Evolutionary conservation across 108 stramenopile species (phyloP).

Genomic region (Cyclotella baltica): DNA sequence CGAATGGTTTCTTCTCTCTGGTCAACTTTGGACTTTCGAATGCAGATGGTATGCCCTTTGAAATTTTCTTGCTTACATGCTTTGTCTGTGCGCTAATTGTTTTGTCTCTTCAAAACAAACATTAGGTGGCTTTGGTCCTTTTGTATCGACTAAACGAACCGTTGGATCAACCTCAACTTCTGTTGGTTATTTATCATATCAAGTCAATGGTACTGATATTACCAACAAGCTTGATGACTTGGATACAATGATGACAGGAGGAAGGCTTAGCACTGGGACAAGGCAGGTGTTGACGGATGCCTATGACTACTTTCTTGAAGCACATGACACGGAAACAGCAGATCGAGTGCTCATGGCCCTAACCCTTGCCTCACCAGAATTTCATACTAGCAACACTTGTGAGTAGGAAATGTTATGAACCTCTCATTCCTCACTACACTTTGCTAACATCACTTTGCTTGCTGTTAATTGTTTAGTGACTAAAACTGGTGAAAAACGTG

Average conservation of each 20-base stretch:
- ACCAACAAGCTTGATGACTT: slow-evolving; percentile 62
- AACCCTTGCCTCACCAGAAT: slow-evolving; percentile 52
- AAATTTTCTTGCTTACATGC: no score
- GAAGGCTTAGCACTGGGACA: slow-evolving; percentile 56
- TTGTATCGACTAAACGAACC: not conserved
- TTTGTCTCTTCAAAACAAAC: no score
- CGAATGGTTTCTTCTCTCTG: slow-evolving; percentile 51
- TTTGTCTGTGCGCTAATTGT: no score
- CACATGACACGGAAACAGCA: slow-evolving; percentile 34
- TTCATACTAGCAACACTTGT: slow-evolving; percentile 54
- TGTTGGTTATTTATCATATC: slow-evolving; percentile 34
- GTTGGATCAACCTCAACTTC: slow-evolving; percentile 39
- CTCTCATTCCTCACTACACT: no score
- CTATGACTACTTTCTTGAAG: slow-evolving; percentile 32
- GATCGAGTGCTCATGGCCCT: slow-evolving; percentile 42
- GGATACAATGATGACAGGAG: slow-evolving; percentile 62
- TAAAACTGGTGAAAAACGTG: slow-evolving; percentile 33
- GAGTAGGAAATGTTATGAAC: no score
- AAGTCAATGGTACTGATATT: slow-evolving; percentile 9
- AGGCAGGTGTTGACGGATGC: slow-evolving; percentile 31
- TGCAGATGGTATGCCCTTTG: no score
- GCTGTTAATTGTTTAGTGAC: no score
- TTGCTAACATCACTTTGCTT: no score
- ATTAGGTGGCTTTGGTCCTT: slow-evolving; percentile 47
- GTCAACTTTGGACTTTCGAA: slow-evolving; percentile 45